These are phyloP conservation scores for Butyriboletus loyo DNA, from an alignment of 768 basidiomycete species.

Conservation along the genomic window DNA sequence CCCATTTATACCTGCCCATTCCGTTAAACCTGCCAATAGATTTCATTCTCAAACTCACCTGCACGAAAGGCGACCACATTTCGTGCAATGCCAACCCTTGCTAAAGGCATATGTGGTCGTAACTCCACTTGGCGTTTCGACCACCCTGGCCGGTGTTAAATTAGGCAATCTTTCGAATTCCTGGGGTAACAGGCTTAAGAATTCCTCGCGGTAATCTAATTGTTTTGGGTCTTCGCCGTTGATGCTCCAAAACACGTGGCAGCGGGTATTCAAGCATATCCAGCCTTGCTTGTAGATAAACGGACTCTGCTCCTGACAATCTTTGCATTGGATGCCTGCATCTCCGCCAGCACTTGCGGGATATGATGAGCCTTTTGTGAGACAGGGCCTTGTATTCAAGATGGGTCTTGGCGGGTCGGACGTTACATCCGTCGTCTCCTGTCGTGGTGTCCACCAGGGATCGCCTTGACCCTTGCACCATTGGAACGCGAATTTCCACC, in stretches of 20 bases:
- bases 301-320: constrained; percentile 46
- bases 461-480: constrained; percentile 73
- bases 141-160: constrained; percentile 38
- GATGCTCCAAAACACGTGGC: constrained; percentile 53
- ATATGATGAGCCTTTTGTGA: neutral
- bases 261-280: constrained; percentile 63
- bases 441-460: constrained; percentile 46
- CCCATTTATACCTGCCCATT: constrained; percentile 62
- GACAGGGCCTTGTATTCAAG: neutral
- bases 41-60: constrained; percentile 43
- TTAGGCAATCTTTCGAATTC: constrained; percentile 34
- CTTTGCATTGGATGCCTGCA: constrained; percentile 33
- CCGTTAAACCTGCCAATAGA: neutral
- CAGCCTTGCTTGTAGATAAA: constrained; percentile 54
- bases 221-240: constrained; percentile 29
- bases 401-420: neutral
- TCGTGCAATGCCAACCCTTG: constrained; percentile 65
- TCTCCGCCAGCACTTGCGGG: neutral
- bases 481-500: constrained; percentile 82
- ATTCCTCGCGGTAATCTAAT: constrained; percentile 48
- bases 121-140: constrained; percentile 31
- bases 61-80: constrained; percentile 72
- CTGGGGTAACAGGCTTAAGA: constrained; percentile 39
- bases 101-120: constrained; percentile 55
- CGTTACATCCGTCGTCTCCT: neutral